Base-by-base conservation (phyloP, 1,284 basidiomycete genomes). In the Trametes sp. region DNA sequence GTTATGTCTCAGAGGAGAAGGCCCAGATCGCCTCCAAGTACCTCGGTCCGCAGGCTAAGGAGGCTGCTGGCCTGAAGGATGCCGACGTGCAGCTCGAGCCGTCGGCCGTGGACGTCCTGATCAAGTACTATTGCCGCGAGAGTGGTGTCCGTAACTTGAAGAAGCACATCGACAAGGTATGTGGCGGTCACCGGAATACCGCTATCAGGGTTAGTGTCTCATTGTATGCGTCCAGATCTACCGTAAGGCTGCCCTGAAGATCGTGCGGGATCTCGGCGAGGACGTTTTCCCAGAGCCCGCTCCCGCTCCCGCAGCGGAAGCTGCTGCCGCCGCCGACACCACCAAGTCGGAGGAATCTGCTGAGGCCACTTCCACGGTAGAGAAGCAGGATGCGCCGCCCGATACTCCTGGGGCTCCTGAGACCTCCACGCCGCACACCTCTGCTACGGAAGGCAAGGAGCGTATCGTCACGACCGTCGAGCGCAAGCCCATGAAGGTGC, bases 1-100 rank as follows among this genome's bases (percentile, higher is more conserved):
- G 96, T 19, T 99, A 99, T 76, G 97, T 98, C 24, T 92, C 95
- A 0, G 97, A 98, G 72, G 96, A 99, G 80, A 99, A 99, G 82
- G 83, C 90, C 23, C 90, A 92, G 64, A 99, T 99, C 69, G 98
- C 97, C 1, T 87, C 91, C 38, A 87, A 87, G 72, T 99, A 98
- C 77, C 87, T 99, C 4, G 93, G 89, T 3, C 98, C 97, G 31
- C 95, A 98, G 78, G 97, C 96, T 13, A 96, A 93, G 82, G 95
- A 96, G 71, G 88, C 93, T 3, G 90, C 91, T 16, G 97, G 97
- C 24, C 82, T 99, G 44, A 91, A 90, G 73, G 84, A 88, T 23
- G 93, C 92, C 2, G 91, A 98, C 73, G 92, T 98, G 1, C 75
- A 84, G 51, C 81, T 98, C 16, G 88, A 92, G 36, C 81, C 87